Percentiles rank a stretch among this genome's conserved stretches.
Conservation (phyloP, 345 rosid genomes). For the Psidium guajava region DNA sequence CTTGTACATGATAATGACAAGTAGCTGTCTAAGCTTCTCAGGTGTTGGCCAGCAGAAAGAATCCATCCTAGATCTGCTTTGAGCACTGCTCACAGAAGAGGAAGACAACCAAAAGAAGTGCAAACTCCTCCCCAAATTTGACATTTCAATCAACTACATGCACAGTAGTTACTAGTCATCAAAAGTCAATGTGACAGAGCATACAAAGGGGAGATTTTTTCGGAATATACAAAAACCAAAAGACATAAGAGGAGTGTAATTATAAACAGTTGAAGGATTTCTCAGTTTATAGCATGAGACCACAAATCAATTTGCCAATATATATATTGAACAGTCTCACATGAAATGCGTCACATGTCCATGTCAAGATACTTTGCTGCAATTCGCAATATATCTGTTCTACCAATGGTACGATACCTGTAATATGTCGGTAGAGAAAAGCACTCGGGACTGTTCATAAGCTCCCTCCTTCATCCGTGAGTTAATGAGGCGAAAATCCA, state of each 20-base stretch:
- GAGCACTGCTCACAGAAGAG: background rate
- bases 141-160: background rate
- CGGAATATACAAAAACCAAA: background rate
- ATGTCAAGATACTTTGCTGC: background rate
- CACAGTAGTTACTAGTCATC: background rate
- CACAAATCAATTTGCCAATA: background rate
- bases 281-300: background rate
- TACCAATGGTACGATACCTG: conserved; percentile 31
- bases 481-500: conserved; percentile 42
- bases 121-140: background rate
- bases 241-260: background rate
- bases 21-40: background rate
- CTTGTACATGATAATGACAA: background rate
- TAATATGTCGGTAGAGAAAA: conserved; percentile 50
- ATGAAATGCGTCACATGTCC: background rate
- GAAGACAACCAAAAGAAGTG: background rate
- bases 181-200: background rate
- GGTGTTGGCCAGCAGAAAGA: background rate
- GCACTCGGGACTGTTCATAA: conserved; percentile 56
- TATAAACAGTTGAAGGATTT: background rate
- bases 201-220: background rate
- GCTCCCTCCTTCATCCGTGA: conserved; percentile 68
- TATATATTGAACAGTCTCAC: background rate
- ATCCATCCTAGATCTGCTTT: background rate
- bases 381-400: background rate